Evolutionary conservation across 2,329 filamentous ascomycete genomes (phyloP).

Genomic region (Orbilia javanica): DNA sequence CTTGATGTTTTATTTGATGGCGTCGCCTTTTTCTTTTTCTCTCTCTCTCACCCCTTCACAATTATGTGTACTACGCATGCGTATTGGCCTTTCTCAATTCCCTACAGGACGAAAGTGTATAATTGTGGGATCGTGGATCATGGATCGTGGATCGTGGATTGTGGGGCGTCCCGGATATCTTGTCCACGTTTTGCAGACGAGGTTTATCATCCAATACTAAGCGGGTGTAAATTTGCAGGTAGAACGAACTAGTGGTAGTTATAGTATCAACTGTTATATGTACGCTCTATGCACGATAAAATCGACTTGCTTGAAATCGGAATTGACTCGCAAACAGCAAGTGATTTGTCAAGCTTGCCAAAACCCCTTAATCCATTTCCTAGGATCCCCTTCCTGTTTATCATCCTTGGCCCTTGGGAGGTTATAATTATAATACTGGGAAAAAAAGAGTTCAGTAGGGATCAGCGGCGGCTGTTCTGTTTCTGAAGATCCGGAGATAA

Average conservation of each 20-base stretch:
- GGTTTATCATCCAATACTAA: constrained; percentile 10
- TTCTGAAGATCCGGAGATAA: constrained; percentile 36
- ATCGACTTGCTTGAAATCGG: constrained; percentile 14
- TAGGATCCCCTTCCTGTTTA: background rate
- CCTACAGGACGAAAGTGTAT: background rate
- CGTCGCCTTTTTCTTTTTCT: background rate
- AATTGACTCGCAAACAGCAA: background rate
- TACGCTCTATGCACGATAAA: background rate
- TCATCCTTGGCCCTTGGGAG: background rate
- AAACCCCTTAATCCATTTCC: no score
- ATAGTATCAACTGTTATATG: no score
- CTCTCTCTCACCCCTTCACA: background rate
- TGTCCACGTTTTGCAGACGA: constrained; percentile 11
- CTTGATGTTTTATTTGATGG: background rate
- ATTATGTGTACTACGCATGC: background rate
- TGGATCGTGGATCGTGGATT: background rate
- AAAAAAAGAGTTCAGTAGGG: constrained; percentile 11
- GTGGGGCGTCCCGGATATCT: constrained; percentile 12
- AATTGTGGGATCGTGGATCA: background rate
- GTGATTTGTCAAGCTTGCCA: constrained; percentile 45
- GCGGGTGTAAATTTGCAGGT: constrained; percentile 6
- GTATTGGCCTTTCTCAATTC: background rate
- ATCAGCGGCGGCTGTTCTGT: constrained; percentile 23
- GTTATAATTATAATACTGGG: background rate
- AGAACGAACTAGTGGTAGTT: no score